Conservation (phyloP, 345 rosid species). For the Lumnitzera littorea region DNA sequence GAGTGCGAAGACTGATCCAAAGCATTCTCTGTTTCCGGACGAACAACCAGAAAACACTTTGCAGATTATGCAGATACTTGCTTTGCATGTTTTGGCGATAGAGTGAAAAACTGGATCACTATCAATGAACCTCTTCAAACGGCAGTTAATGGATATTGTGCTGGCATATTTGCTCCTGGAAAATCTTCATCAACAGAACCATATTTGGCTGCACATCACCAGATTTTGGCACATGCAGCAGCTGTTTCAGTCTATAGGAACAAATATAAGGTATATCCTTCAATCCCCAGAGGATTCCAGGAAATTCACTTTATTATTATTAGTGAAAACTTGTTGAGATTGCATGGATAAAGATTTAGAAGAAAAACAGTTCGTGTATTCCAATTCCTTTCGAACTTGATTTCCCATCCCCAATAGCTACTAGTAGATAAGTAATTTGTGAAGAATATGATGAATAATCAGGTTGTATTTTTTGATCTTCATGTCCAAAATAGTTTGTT, state of each 20-base stretch:
- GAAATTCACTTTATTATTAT: not conserved
- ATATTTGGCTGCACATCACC: conserved; percentile 71
- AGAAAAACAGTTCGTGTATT: too few species aligned
- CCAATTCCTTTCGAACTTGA: too few species aligned
- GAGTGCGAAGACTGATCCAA: not conserved
- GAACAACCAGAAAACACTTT: conserved; percentile 64
- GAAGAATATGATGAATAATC: too few species aligned
- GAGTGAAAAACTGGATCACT: conserved; percentile 88
- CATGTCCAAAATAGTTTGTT: too few species aligned
- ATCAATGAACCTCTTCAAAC: conserved; percentile 70
- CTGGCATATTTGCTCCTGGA: conserved; percentile 66
- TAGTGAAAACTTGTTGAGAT: not conserved
- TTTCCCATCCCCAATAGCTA: too few species aligned
- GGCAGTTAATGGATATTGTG: conserved; percentile 46
- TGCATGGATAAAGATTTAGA: too few species aligned
- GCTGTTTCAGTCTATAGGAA: conserved; percentile 58
- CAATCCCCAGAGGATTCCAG: not conserved
- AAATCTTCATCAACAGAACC: conserved; percentile 63
- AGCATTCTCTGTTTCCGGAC: conserved; percentile 7
- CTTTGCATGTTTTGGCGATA: conserved; percentile 69
- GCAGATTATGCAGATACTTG: conserved; percentile 64
- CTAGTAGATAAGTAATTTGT: too few species aligned
- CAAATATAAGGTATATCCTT: conserved; percentile 54
- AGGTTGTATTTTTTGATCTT: too few species aligned
- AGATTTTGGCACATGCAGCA: conserved; percentile 72